Percentiles rank a stretch among this genome's conserved stretches.
Conservation (phyloP, 2,329 filamentous ascomycete genomes). For the Claviceps spartinae region DNA sequence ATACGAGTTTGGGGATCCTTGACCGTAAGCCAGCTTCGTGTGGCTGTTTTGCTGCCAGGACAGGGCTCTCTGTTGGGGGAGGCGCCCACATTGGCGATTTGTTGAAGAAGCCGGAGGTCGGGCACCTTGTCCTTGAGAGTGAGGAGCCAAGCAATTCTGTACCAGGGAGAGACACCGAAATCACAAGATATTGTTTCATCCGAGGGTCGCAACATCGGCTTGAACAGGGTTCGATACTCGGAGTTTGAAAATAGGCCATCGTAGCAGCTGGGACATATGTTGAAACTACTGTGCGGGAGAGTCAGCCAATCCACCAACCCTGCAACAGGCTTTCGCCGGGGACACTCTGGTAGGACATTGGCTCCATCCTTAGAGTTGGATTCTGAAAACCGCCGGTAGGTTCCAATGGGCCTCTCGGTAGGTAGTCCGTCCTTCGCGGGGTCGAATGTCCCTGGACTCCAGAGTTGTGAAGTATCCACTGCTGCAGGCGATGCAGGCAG, state of each 20-base stretch:
- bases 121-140: constrained; percentile 55
- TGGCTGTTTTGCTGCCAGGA: constrained; percentile 38
- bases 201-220: constrained; percentile 40
- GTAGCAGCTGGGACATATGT: constrained; percentile 75
- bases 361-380: constrained; percentile 11
- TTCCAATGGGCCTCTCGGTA: constrained; percentile 27
- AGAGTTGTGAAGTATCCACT: constrained; percentile 18
- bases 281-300: constrained; percentile 56
- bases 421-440: constrained; percentile 21
- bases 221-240: constrained; percentile 53
- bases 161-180: constrained; percentile 66
- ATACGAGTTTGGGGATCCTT: constrained; percentile 51
- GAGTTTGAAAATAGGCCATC: constrained; percentile 54
- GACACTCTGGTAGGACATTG: constrained; percentile 50
- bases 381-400: constrained; percentile 42
- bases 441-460: constrained; percentile 34
- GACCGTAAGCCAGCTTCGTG: constrained; percentile 63
- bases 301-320: constrained; percentile 71
- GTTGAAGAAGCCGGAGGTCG: constrained; percentile 55
- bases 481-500: constrained; percentile 3
- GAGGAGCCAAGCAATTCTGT: constrained; percentile 71
- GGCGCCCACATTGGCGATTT: constrained; percentile 45
- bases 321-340: constrained; percentile 45
- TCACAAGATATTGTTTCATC: constrained; percentile 56
- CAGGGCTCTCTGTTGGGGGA: constrained; percentile 42